phyloP scores from a whole-genome alignment of 2,329 filamentous ascomycete genomes.

The Epichloe sibirici region DNA sequence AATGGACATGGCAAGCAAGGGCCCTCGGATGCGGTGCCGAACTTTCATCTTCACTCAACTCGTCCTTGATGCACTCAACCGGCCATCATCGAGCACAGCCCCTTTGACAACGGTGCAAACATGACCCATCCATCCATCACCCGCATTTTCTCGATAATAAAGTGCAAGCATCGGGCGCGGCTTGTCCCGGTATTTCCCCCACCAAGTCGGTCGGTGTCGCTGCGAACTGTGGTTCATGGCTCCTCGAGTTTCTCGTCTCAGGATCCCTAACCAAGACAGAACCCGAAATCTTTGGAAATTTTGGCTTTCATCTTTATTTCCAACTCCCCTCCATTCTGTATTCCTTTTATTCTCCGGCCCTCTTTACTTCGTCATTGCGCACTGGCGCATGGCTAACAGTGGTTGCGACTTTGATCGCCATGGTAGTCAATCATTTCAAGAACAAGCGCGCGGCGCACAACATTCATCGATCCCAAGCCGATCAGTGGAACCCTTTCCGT shows the following conservation, averaged over 20 bases:
- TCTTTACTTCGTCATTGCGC: not conserved
- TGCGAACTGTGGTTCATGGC: not conserved
- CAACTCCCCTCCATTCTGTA: not conserved
- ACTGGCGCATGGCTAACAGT: constrained; percentile 5
- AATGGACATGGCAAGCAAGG: not conserved
- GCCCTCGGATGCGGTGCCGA: not conserved
- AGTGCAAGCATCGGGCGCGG: not conserved
- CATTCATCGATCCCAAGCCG: constrained; percentile 26
- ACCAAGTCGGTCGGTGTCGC: not conserved
- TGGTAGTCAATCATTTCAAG: constrained; percentile 32
- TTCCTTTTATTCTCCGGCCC: not conserved
- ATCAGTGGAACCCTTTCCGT: constrained; percentile 33
- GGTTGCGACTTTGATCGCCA: constrained; percentile 6
- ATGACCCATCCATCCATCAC: not conserved
- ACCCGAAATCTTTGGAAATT: not conserved
- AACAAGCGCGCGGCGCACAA: constrained; percentile 32
- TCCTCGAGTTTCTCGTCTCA: not conserved
- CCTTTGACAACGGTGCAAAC: not conserved
- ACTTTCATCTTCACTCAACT: not conserved
- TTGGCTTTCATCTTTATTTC: not conserved
- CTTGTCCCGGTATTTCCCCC: not conserved
- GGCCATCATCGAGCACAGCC: not conserved
- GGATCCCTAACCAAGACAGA: not conserved
- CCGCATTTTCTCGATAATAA: not conserved
- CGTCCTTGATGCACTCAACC: not conserved